A percentile compares a stretch with the other conserved stretches of the same genome.
These are phyloP conservation scores for Phallus indusiatus DNA, from an alignment of 768 basidiomycete genomes.

Conservation along the genomic window DNA sequence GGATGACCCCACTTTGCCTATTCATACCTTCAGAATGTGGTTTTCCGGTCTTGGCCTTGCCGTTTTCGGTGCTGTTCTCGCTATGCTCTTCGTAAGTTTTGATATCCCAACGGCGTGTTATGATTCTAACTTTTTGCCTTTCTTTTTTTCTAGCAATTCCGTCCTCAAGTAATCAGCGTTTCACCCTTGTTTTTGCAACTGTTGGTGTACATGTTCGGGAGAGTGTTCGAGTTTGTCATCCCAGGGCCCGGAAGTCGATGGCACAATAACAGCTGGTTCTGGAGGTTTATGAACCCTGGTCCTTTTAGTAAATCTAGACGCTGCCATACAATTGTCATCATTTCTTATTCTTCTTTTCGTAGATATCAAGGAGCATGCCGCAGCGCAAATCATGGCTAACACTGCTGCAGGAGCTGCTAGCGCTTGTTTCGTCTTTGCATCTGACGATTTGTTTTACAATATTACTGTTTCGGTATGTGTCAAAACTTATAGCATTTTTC, in stretches of 20 bases:
- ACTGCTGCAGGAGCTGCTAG: slow-evolving; percentile 44
- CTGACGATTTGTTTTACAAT: slow-evolving; percentile 34
- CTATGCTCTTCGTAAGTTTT: not conserved
- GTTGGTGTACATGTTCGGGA: slow-evolving; percentile 29
- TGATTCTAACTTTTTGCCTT: not conserved
- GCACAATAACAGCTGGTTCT: slow-evolving; percentile 1
- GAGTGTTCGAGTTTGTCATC: slow-evolving; percentile 21
- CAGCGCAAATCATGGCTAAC: slow-evolving; percentile 47
- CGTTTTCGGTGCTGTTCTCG: not conserved
- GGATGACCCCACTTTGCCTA: not conserved
- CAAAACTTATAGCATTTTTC: not conserved
- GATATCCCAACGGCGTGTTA: not conserved
- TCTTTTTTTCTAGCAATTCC: not conserved
- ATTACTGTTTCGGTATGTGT: not conserved
- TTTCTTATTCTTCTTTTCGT: not conserved
- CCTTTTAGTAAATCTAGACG: slow-evolving; percentile 43
- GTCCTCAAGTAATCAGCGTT: slow-evolving; percentile 37
- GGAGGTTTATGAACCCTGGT: slow-evolving; percentile 45
- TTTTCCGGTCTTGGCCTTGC: not conserved
- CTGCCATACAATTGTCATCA: slow-evolving; percentile 21
- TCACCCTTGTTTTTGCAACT: slow-evolving; percentile 50
- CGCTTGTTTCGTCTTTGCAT: slow-evolving; percentile 51
- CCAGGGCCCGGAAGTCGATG: not conserved
- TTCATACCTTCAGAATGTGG: not conserved
- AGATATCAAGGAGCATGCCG: slow-evolving; percentile 36